phyloP scores from a whole-genome alignment of 73 alveolate genomes.

The Paramecium octaurelia region DNA sequence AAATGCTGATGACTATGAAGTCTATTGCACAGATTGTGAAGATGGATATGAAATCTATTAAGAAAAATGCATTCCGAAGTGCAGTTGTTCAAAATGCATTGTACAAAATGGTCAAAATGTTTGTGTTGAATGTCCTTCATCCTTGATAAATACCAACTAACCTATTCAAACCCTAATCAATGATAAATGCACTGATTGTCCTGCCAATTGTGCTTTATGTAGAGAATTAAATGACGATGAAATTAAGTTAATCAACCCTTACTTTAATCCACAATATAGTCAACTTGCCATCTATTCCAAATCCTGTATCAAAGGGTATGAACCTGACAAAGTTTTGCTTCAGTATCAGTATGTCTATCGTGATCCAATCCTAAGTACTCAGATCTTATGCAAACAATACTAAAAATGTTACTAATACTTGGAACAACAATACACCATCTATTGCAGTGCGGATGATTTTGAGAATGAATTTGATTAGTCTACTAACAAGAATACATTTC shows the following conservation, averaged over 20 bases:
- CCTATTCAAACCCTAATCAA: neutral
- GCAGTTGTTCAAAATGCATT: neutral
- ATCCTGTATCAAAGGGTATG: neutral
- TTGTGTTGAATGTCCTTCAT: neutral
- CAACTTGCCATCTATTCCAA: neutral
- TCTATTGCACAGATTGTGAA: neutral
- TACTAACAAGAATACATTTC: neutral
- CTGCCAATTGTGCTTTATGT: neutral
- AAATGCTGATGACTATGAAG: neutral
- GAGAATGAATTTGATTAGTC: neutral
- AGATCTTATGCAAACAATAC: neutral
- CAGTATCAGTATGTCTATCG: neutral
- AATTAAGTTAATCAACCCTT: neutral
- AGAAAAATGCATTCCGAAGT: neutral
- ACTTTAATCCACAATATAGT: neutral
- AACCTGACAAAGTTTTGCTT: neutral
- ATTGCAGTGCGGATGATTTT: neutral
- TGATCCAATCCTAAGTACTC: neutral
- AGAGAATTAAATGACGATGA: neutral
- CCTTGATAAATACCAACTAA: neutral
- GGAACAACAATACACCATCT: neutral
- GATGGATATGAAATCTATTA: neutral
- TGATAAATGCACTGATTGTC: neutral
- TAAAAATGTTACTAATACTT: neutral
- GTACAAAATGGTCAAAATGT: neutral